Evolutionary conservation across 2,329 filamentous ascomycete species (phyloP).

Genomic region (Drechslerella stenobrocha): DNA sequence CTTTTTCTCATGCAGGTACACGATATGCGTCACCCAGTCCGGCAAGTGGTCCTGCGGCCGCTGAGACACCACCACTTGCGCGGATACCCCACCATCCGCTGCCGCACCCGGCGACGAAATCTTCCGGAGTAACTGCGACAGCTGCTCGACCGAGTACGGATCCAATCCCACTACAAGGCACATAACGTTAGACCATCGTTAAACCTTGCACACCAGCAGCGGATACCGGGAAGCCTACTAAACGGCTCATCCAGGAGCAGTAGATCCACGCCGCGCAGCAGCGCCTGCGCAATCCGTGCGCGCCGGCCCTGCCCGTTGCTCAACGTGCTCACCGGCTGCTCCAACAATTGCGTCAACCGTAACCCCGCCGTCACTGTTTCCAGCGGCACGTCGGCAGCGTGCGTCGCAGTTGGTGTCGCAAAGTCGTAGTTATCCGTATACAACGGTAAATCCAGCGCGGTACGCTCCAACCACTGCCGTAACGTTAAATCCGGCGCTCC

Average conservation of each 20-base stretch:
- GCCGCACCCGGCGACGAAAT: conserved; percentile 40
- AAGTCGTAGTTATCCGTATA: conserved; percentile 60
- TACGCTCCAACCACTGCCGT: conserved; percentile 77
- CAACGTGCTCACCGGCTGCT: conserved; percentile 82
- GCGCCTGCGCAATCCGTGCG: conserved; percentile 81
- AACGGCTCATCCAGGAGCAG: conserved; percentile 90
- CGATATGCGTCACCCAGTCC: conserved; percentile 83
- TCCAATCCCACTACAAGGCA: conserved; percentile 79
- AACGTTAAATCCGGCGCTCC: conserved; percentile 88
- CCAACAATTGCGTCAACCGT: conserved; percentile 68
- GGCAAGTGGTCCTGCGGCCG: conserved; percentile 85
- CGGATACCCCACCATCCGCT: conserved; percentile 54
- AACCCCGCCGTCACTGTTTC: conserved; percentile 70
- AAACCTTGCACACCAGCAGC: too few relatives aligned
- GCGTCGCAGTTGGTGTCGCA: neutral
- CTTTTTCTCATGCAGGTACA: conserved; percentile 71
- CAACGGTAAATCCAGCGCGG: conserved; percentile 74
- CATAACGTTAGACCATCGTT: too few relatives aligned
- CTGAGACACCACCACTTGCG: conserved; percentile 74
- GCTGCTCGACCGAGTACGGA: conserved; percentile 72
- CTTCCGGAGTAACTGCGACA: conserved; percentile 65
- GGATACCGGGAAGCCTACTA: conserved; percentile 58
- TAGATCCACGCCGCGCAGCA: conserved; percentile 77
- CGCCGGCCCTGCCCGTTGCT: conserved; percentile 91
- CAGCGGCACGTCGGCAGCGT: conserved; percentile 61